Percentiles rank a stretch among this genome's conserved stretches.
Conservation (phyloP, 371 early-diverging fungal genomes). For the Saksenaea oblongispora region DNA sequence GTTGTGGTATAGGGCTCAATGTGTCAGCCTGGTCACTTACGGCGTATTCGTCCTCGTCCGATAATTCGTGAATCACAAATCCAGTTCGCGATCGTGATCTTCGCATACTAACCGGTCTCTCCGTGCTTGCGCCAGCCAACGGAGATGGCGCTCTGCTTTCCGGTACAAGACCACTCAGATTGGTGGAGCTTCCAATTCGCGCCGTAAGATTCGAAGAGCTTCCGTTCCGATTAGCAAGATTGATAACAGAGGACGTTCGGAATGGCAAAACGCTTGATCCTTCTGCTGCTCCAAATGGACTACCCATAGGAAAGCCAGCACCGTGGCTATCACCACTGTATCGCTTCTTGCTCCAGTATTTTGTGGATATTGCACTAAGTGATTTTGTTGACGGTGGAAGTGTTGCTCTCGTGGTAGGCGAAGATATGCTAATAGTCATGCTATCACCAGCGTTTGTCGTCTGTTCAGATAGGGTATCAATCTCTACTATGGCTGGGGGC, state of each 20-base stretch:
- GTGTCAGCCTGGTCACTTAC: neutral
- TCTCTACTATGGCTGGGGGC: slow-evolving; percentile 5
- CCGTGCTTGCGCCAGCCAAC: neutral
- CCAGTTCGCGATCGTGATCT: slow-evolving; percentile 8
- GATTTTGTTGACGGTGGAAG: slow-evolving; percentile 20
- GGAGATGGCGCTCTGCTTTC: neutral
- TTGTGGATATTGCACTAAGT: slow-evolving; percentile 15
- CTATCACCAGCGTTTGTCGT: slow-evolving; percentile 1
- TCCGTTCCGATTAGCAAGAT: slow-evolving; percentile 19
- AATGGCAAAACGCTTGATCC: slow-evolving; percentile 15
- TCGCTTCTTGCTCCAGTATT: slow-evolving; percentile 31
- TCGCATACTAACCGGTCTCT: neutral
- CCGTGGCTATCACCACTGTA: slow-evolving; percentile 35
- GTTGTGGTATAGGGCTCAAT: neutral
- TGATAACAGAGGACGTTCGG: slow-evolving; percentile 24
- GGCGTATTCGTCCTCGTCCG: slow-evolving; percentile 11
- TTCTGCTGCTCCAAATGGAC: slow-evolving; percentile 4
- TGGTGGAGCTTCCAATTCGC: neutral
- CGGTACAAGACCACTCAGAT: neutral
- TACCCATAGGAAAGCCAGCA: slow-evolving; percentile 9
- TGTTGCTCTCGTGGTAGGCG: neutral
- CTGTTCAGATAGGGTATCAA: slow-evolving; percentile 15
- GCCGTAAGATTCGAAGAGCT: neutral
- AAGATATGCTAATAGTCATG: slow-evolving; percentile 13
- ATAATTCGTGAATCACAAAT: slow-evolving; percentile 10